Evolutionary conservation across 768 basidiomycete species (phyloP).

Genomic region (Suillus americanus): DNA sequence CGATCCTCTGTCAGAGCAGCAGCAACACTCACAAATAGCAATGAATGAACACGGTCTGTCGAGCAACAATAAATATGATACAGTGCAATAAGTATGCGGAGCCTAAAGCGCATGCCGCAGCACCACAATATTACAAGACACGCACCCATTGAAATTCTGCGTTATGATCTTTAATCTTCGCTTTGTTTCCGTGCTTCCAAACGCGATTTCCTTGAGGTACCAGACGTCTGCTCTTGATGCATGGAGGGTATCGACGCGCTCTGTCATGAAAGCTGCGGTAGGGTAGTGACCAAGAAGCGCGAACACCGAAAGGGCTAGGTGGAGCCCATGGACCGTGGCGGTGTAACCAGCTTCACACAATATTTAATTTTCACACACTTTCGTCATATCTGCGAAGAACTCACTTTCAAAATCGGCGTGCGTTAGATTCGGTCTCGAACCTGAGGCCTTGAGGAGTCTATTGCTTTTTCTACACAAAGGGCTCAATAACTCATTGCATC

Average conservation of each 20-base stretch:
- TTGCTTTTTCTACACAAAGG: too few species aligned
- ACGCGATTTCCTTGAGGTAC: slow-evolving; percentile 71
- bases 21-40: slow-evolving; percentile 65
- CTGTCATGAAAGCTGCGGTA: slow-evolving; percentile 15
- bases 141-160: slow-evolving; percentile 83
- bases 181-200: slow-evolving; percentile 34
- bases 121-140: slow-evolving; percentile 10
- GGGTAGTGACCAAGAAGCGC: neutral
- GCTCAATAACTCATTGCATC: too few species aligned
- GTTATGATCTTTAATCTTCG: slow-evolving; percentile 64
- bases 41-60: slow-evolving; percentile 87
- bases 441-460: too few species aligned
- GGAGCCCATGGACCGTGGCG: neutral
- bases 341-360: neutral
- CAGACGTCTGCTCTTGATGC: slow-evolving; percentile 56
- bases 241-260: slow-evolving; percentile 16
- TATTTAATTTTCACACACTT: neutral
- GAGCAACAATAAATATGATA: neutral
- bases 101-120: neutral
- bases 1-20: neutral
- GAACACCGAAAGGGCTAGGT: neutral
- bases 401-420: too few species aligned
- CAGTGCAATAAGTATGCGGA: neutral
- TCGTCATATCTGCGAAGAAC: neutral
- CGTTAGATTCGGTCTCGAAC: too few species aligned